Conservation (phyloP, 2,329 filamentous ascomycete species). For the Fusarium sp. region DNA sequence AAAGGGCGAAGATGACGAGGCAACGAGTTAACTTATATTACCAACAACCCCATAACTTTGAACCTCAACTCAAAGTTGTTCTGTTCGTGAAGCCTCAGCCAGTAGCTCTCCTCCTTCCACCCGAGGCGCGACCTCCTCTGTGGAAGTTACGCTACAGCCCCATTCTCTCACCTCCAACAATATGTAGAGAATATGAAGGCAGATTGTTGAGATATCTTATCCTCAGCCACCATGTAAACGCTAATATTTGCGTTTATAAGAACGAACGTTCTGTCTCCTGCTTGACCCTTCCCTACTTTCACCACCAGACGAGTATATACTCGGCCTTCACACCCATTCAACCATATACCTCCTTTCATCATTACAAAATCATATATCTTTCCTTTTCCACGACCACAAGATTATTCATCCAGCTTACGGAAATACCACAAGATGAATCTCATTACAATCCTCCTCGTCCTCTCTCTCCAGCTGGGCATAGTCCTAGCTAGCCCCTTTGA, state of each 20-base stretch:
- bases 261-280: not conserved
- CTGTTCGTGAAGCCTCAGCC: not conserved
- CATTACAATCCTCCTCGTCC: not conserved
- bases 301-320: not conserved
- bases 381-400: not conserved
- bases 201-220: not conserved
- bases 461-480: not conserved
- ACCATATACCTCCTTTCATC: too few species aligned
- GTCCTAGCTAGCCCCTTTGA: not conserved
- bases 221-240: not conserved
- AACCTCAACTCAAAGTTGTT: not conserved
- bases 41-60: not conserved
- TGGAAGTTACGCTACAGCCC: not conserved
- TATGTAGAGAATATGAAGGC: not conserved
- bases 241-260: not conserved
- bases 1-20: not conserved
- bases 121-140: not conserved
- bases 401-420: not conserved
- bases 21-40: not conserved
- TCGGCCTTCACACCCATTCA: too few species aligned
- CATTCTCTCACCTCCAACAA: not conserved
- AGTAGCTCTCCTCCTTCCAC: not conserved
- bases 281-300: not conserved
- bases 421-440: not conserved
- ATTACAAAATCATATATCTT: too few species aligned